These are phyloP conservation scores for Arabidopsis thaliana DNA, from an alignment of 345 rosid species.

Conservation along the genomic window DNA sequence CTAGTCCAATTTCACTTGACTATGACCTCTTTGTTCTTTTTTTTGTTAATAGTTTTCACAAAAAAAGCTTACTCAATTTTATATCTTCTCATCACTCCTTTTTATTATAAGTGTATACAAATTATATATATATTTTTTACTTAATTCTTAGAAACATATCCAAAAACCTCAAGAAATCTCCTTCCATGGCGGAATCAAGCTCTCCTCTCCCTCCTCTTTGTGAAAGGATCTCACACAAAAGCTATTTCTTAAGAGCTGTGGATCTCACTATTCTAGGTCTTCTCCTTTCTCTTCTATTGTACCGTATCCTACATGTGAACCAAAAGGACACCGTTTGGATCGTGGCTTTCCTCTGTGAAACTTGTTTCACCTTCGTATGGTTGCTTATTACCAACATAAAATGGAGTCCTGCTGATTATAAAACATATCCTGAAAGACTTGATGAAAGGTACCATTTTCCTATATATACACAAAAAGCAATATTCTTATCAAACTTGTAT, in stretches of 20 bases:
- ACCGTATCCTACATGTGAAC: conserved; percentile 28
- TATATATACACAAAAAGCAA: not conserved
- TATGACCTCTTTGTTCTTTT: not conserved
- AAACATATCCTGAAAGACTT: conserved; percentile 57
- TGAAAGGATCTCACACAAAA: conserved; percentile 31
- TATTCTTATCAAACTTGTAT: not conserved
- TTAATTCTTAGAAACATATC: not conserved
- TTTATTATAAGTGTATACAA: not conserved
- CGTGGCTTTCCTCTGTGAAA: conserved; percentile 69
- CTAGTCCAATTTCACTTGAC: not conserved
- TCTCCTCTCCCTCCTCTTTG: conserved; percentile 34
- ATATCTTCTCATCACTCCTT: not conserved
- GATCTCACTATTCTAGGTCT: conserved; percentile 42
- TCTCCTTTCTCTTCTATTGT: conserved; percentile 42
- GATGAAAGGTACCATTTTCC: conserved; percentile 34
- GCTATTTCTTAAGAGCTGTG: conserved; percentile 28
- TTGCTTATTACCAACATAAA: conserved; percentile 48
- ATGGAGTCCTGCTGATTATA: conserved; percentile 63
- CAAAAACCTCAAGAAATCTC: conserved; percentile 7
- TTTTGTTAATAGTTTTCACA: not conserved
- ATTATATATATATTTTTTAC: not conserved
- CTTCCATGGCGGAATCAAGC: conserved; percentile 37
- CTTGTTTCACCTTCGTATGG: conserved; percentile 63
- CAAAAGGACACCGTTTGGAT: conserved; percentile 58
- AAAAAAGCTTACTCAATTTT: not conserved